These are phyloP conservation scores for Eucalyptus pumila DNA, from an alignment of 345 rosid species.

Conservation along the genomic window DNA sequence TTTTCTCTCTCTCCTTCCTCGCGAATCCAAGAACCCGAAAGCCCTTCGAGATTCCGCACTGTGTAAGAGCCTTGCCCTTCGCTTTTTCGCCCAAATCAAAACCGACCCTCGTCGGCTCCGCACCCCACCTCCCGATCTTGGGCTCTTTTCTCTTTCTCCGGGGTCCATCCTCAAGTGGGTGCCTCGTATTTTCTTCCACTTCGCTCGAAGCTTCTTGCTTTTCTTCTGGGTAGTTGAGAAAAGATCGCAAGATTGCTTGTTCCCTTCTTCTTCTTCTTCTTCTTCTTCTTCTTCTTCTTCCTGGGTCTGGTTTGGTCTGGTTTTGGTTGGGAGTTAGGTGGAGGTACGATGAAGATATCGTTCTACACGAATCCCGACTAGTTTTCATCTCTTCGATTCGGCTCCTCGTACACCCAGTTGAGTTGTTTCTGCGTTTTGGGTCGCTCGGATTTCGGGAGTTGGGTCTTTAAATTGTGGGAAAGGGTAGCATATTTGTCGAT, in stretches of 20 bases:
- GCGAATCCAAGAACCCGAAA: background rate
- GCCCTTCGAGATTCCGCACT: background rate
- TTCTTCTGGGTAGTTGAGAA: background rate
- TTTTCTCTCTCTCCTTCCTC: background rate
- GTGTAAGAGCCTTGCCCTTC: background rate
- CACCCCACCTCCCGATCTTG: background rate
- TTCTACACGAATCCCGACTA: conserved; percentile 14
- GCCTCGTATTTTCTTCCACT: background rate
- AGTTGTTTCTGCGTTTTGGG: background rate
- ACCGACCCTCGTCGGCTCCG: background rate
- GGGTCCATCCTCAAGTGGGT: background rate
- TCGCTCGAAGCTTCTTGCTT: background rate
- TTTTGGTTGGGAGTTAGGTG: conserved; percentile 22
- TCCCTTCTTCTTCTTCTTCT: background rate
- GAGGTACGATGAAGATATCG: conserved; percentile 6
- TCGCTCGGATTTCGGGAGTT: background rate
- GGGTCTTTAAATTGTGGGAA: background rate
- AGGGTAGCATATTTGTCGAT: background rate
- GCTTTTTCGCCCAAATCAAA: background rate
- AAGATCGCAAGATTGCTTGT: background rate
- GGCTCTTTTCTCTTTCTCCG: background rate
- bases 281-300: background rate
- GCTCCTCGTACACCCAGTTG: background rate
- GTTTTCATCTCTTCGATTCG: background rate
- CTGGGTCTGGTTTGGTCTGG: background rate